Conservation (phyloP, 208 protist species). For the Leishmania lainsoni region DNA sequence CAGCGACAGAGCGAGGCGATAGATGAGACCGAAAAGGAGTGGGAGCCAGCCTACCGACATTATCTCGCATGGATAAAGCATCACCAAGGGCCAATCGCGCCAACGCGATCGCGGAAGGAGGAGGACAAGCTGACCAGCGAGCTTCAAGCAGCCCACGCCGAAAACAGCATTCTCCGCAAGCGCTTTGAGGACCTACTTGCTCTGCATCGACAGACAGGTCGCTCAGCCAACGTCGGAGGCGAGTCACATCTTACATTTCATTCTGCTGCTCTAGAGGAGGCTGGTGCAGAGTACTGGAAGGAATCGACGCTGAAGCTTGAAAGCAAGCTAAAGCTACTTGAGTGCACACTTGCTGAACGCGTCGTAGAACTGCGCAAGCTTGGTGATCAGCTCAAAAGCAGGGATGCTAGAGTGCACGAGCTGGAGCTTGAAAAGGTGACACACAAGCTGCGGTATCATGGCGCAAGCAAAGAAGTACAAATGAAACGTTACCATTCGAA, state of each 20-base stretch:
- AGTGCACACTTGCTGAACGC: conserved; percentile 32
- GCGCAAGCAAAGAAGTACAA: not conserved
- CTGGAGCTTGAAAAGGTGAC: conserved; percentile 8
- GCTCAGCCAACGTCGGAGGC: not conserved
- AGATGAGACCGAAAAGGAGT: conserved; percentile 28
- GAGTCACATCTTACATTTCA: not conserved
- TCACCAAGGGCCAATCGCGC: conserved; percentile 3
- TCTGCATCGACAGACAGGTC: conserved; percentile 11
- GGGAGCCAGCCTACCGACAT: conserved; percentile 23
- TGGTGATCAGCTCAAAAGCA: conserved; percentile 13
- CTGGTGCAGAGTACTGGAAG: conserved; percentile 15
- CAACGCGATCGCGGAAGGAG: not conserved
- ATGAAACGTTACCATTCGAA: not conserved
- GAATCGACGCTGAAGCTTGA: conserved; percentile 11
- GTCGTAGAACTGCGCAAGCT: conserved; percentile 19
- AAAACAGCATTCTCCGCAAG: conserved; percentile 33
- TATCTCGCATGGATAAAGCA: conserved; percentile 23
- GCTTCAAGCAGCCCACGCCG: conserved; percentile 24
- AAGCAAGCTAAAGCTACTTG: conserved; percentile 32
- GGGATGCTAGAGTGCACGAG: conserved; percentile 18
- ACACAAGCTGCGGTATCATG: not conserved
- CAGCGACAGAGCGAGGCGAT: conserved; percentile 9
- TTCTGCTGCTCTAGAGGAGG: not conserved
- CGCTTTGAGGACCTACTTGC: conserved; percentile 32
- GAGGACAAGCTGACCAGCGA: conserved; percentile 22